These are phyloP conservation scores for Suillus subalutaceus DNA, from an alignment of 768 basidiomycete genomes.

Conservation along the genomic window DNA sequence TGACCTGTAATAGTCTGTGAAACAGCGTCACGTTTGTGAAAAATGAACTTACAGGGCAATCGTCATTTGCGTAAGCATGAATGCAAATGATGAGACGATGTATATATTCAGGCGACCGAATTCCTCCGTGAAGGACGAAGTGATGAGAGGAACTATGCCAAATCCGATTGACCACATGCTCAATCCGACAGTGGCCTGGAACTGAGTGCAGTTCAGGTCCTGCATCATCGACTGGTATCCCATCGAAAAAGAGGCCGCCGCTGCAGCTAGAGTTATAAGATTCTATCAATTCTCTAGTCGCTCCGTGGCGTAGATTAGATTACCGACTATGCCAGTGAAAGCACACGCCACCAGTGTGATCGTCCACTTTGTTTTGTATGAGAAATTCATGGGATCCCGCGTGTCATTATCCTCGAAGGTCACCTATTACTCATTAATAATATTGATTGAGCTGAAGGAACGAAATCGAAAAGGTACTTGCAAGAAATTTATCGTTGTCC, in stretches of 20 bases:
- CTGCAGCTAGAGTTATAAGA: constrained; percentile 38
- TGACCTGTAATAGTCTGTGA: constrained; percentile 21
- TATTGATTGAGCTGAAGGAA: not conserved
- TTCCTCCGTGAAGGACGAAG: constrained; percentile 69
- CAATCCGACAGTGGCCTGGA: constrained; percentile 47
- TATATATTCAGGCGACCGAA: constrained; percentile 64
- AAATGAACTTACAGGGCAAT: constrained; percentile 21
- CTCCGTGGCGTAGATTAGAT: not conserved
- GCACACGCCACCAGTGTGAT: constrained; percentile 28
- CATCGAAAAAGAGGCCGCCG: constrained; percentile 50
- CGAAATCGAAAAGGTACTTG: not conserved
- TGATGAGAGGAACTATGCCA: constrained; percentile 57
- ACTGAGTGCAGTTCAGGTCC: constrained; percentile 42
- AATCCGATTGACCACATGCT: constrained; percentile 60
- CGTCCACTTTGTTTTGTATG: constrained; percentile 39
- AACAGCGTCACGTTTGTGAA: not conserved
- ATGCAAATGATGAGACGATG: constrained; percentile 47
- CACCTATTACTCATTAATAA: constrained; percentile 24
- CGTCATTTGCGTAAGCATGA: constrained; percentile 51
- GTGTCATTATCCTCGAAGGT: constrained; percentile 38
- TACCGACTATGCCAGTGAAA: constrained; percentile 23
- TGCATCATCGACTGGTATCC: constrained; percentile 56
- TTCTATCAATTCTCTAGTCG: not conserved
- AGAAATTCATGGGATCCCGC: constrained; percentile 39
- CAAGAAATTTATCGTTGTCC: constrained; percentile 2